Evolutionary conservation across 495 filamentous ascomycete genomes (phyloP), one percentile per base, ranked within the genome.

Genomic region (Schizothecium vesticola): DNA sequence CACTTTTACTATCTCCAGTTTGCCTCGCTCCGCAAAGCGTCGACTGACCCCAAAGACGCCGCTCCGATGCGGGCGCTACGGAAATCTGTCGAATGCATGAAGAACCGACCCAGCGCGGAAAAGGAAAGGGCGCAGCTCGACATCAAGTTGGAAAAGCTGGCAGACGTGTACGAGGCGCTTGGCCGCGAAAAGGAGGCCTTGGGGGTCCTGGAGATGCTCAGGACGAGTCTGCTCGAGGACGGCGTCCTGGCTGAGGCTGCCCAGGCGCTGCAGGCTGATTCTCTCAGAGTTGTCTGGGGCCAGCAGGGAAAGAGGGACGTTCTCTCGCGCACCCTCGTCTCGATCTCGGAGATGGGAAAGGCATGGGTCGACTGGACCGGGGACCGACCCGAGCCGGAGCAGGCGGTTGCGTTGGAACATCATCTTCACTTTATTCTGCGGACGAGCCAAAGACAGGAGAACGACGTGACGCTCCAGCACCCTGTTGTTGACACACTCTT

Each of bases 1-100:
- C 92, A 94, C 74, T 80, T 92, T 19, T 94, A 92, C 74, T 95
- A 91, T 82, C 82, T 87, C 23, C 85, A 89, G 24, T 84, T 80
- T 70, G 70, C 80, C 8, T 65, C 69, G 12, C 73, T 85, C 43
- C 74, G 76, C 29, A 76, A 80, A 59, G 75, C 79, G 31, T 33
- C 74, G 0, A 69, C 67, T 8, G 75, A 78, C 51, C 69, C 76
- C 1, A 83, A 82, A 60, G 82, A 84, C 63, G 63, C 71, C 6
- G 70, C 77, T 4, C 76, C 81, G 7, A 71, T 87, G 21, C 76
- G 80, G 16, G 79, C 82, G n/a, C 74, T 87, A 28, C 80, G 83
- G 29, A 78, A 80, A 65, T 84, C 84, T 3, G 76, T 86, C 64
- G 84, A 86, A 26, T 80, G 77, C 59, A 73, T 86, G 19, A 83